phyloP scores from a whole-genome alignment of 2,329 filamentous ascomycete species.

The Fusarium multiceps region DNA sequence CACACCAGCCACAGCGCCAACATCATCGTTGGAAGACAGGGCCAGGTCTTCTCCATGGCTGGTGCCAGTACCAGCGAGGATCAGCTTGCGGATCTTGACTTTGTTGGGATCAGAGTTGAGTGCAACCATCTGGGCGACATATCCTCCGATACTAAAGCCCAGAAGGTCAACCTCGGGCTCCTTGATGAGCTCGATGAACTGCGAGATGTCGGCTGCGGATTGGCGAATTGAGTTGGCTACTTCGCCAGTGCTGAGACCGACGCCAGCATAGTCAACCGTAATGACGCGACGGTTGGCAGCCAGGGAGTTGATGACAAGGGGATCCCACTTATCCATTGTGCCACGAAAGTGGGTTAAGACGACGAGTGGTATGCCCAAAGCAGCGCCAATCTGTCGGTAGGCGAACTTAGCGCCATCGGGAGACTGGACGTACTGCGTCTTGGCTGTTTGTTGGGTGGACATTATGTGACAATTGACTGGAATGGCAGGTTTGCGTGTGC shows the following conservation, averaged over 20 bases:
- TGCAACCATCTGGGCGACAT: conserved; percentile 9
- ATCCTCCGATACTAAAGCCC: background rate
- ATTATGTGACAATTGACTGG: too few species aligned
- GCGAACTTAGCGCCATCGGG: background rate
- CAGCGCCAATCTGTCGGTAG: conserved; percentile 10
- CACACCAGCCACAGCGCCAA: background rate
- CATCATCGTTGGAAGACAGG: background rate
- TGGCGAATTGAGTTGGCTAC: background rate
- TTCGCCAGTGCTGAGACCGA: conserved; percentile 4
- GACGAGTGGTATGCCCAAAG: background rate
- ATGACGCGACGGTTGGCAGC: background rate
- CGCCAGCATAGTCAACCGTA: conserved; percentile 7
- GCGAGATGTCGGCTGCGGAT: conserved; percentile 5
- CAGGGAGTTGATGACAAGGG: background rate
- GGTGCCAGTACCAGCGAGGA: background rate
- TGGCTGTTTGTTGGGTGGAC: conserved; percentile 13
- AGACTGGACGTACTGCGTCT: background rate
- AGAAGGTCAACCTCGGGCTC: background rate
- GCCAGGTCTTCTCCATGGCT: background rate
- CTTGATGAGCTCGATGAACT: background rate
- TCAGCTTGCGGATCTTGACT: background rate
- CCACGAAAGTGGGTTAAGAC: background rate
- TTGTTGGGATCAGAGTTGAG: background rate
- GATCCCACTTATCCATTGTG: conserved; percentile 18
- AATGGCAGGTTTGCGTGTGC: too few species aligned